These are phyloP conservation scores for Halenospora varia DNA, from an alignment of 495 filamentous ascomycete genomes.

Conservation along the genomic window DNA sequence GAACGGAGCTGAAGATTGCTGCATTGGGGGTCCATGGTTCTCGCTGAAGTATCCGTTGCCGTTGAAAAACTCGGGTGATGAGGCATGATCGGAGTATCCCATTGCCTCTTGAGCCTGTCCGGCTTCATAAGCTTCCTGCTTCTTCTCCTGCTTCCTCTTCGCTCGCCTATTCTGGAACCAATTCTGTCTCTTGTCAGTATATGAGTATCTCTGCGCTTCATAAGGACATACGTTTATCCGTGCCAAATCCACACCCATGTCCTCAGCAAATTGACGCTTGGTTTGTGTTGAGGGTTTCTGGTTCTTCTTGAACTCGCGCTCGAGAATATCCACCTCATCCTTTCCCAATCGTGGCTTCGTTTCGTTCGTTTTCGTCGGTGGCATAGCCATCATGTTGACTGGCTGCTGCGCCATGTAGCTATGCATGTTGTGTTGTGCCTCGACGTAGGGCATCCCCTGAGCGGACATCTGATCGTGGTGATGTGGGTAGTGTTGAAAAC, in stretches of 20 bases:
- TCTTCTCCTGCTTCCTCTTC: constrained; percentile 27
- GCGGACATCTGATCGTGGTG: constrained; percentile 15
- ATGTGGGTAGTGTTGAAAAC: constrained; percentile 16
- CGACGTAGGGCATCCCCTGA: background rate
- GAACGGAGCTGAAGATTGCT: constrained; percentile 8
- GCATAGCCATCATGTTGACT: constrained; percentile 12
- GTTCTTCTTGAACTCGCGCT: constrained; percentile 69
- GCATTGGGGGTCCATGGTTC: background rate
- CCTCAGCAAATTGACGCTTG: constrained; percentile 69
- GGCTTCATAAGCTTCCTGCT: constrained; percentile 24
- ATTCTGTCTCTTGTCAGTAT: constrained; percentile 49
- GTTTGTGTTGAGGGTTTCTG: constrained; percentile 73
- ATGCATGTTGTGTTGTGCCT: constrained; percentile 2
- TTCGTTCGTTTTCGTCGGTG: constrained; percentile 29
- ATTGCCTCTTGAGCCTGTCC: constrained; percentile 16
- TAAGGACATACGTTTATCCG: constrained; percentile 65
- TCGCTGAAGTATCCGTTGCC: constrained; percentile 13
- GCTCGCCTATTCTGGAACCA: constrained; percentile 85
- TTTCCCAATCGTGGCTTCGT: constrained; percentile 70
- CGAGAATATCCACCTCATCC: constrained; percentile 75
- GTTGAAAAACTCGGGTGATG: constrained; percentile 21
- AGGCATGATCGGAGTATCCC: constrained; percentile 21
- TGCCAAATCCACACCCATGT: constrained; percentile 67
- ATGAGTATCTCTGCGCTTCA: background rate
- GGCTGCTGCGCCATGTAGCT: constrained; percentile 7